phyloP scores from a whole-genome alignment of 805 yeast genomes.

The Jamesozyma piceae region DNA sequence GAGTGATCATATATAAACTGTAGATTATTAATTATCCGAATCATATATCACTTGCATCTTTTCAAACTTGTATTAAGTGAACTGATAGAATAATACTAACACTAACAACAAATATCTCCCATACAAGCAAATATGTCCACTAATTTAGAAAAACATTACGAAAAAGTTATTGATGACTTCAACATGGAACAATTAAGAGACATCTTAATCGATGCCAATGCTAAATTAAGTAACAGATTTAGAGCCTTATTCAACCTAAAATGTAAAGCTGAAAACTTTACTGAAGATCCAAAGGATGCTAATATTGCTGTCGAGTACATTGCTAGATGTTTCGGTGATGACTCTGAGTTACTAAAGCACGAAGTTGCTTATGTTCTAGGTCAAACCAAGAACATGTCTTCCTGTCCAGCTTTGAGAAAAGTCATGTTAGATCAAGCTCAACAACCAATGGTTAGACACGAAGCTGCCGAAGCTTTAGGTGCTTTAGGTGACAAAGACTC shows the following conservation, averaged over 20 bases:
- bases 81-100: too few relatives aligned
- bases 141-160: constrained; percentile 30
- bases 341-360: constrained; percentile 86
- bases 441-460: constrained; percentile 96
- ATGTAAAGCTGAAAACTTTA: constrained; percentile 69
- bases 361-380: constrained; percentile 97
- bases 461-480: constrained; percentile 98
- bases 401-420: constrained; percentile 65
- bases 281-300: constrained; percentile 44
- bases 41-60: too few relatives aligned
- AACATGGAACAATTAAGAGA: constrained; percentile 63
- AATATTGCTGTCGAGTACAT: constrained; percentile 68
- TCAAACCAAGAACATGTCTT: constrained; percentile 76
- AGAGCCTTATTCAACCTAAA: constrained; percentile 90
- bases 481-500: constrained; percentile 82
- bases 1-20: too few relatives aligned
- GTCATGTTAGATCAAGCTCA: constrained; percentile 63
- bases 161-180: constrained; percentile 31
- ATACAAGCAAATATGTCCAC: constrained; percentile 25
- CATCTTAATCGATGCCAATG: constrained; percentile 51
- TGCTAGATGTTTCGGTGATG: constrained; percentile 71
- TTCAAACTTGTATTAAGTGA: too few relatives aligned
- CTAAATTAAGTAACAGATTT: constrained; percentile 76
- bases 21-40: too few relatives aligned
- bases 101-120: not conserved